Base-by-base conservation (phyloP, 1,284 basidiomycete species). In the Puccinia coronata region DNA sequence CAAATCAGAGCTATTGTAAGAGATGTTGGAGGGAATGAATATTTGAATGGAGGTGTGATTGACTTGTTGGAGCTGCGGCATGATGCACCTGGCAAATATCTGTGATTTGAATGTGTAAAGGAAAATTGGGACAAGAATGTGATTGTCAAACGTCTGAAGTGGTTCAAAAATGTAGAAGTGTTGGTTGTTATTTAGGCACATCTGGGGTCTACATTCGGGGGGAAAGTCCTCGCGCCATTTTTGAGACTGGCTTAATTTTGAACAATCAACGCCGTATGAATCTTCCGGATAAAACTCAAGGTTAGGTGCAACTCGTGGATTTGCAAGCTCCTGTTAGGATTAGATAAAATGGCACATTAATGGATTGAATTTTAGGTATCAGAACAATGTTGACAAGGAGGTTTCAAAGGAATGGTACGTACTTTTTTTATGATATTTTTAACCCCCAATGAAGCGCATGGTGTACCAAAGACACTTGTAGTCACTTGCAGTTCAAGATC, bases 121-220 rank as follows among this genome's bases (percentile, higher is more conserved):
- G 39, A 69, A 69, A 43, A 69, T 43, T 69, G 59, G 59, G 25
- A 53, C 51, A 5, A 53, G 9, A 20, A 53, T 53, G 5, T 63
- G 25, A 8, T 63, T 16, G 8, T 14, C 8, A 39, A 18, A 63
- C 20, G 34, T 63, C 25, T 34, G 3, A 6, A 63, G 16, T 12
- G 59, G 59, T 63, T 63, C 59, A 31, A 63, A 63, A 8, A 63
- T 63, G 59, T 63, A 63, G 34, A 34, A 63, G 25, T 31, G 59
- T 63, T 63, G 43, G 12, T 63, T 20, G 23, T 63, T 63, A 31
- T 63, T 63, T 16, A 31, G 5, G 25, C 25, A 31, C 59, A 63
- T 63, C 20, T 63, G 59, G 4, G 34, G 9, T 63, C 25, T 25
- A 11, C 36, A 39, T 14, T 9, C 9, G 5, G 34, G 9, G 16